Evolutionary conservation across 2,329 filamentous ascomycete genomes (phyloP).

Genomic region (Diplodia seriata): DNA sequence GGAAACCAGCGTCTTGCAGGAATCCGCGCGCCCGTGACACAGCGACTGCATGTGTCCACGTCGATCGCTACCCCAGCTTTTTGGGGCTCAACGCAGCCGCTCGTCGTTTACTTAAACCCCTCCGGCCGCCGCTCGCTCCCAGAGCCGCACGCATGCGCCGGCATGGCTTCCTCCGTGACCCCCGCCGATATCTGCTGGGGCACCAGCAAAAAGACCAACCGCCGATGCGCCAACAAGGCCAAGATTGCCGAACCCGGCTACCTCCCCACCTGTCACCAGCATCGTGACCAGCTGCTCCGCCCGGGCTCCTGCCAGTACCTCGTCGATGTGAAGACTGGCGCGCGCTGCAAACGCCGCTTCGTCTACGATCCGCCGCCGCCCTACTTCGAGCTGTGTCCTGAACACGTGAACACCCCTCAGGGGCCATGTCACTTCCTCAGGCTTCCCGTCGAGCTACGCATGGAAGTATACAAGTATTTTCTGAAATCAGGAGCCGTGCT

Average conservation of each 20-base stretch:
- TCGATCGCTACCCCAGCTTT: constrained; percentile 27
- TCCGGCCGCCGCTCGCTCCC: not conserved
- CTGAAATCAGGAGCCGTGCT: constrained; percentile 39
- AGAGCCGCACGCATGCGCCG: not conserved
- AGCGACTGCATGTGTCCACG: constrained; percentile 8
- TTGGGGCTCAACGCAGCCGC: constrained; percentile 13
- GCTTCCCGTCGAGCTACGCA: constrained; percentile 44
- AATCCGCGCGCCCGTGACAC: constrained; percentile 5
- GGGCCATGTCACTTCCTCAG: constrained; percentile 44
- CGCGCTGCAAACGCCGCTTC: constrained; percentile 41
- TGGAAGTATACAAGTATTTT: constrained; percentile 44
- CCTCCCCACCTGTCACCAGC: constrained; percentile 42
- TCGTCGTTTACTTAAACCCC: not conserved
- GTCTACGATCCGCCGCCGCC: constrained; percentile 40
- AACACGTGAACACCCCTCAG: constrained; percentile 41
- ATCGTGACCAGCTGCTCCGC: constrained; percentile 41
- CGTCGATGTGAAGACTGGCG: constrained; percentile 33
- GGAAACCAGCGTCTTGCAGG: constrained; percentile 1
- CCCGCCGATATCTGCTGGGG: constrained; percentile 25
- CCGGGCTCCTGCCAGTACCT: constrained; percentile 42
- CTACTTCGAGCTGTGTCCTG: constrained; percentile 42
- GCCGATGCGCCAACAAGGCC: constrained; percentile 26
- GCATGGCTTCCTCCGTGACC: constrained; percentile 5
- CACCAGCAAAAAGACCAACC: constrained; percentile 23
- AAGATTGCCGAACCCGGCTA: constrained; percentile 34